Base-by-base conservation (phyloP, 2,329 filamentous ascomycete genomes). In the Onygenales sp. region DNA sequence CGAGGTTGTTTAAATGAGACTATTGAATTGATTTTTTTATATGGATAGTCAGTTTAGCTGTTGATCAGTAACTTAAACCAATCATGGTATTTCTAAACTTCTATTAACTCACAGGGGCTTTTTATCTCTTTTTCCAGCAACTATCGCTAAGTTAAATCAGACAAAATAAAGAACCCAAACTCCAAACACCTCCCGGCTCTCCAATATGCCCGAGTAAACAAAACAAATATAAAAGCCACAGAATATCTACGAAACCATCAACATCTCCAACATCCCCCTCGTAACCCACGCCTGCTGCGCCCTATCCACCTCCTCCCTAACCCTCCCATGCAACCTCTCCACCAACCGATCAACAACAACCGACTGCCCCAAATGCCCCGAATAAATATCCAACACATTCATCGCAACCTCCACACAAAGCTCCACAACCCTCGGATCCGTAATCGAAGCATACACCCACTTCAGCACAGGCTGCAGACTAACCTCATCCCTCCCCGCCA, bases 371-470 rank as follows among this genome's bases (percentile, higher is more conserved):
- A 90, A 78, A 60, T 89, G 86, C 66, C 88, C 85, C 33, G 86
- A 84, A 68, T 97, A 98, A 39, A 97, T 75, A 64, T 98, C 92
- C 17, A 97, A 75, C 38, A 97, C 75, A 55, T 90, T 78, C 63
- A 94, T 80, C 13, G 86, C 85, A 21, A 93, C 82, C 69, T 97
- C 92, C 27, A 90, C 86, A 64, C 88, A 90, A 36, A 95, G 74
- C 56, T 79, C 80, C 47, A 93, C 83, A 67, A 93, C 87, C 53
- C 88, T 83, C 36, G 92, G 89, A 66, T 96, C 86, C 41, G 84
- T 79, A 60, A 98, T 86, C 70, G 92, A 83, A 60, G 81, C 84
- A 68, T 83, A 82, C 8, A 92, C 79, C 90, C 91, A 97, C 64
- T 80, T 81, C 50, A 98, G 75, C 10, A 97, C 79, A 0, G 92